Base-by-base conservation (phyloP, 768 basidiomycete species). In the Tulasnella calospora region DNA sequence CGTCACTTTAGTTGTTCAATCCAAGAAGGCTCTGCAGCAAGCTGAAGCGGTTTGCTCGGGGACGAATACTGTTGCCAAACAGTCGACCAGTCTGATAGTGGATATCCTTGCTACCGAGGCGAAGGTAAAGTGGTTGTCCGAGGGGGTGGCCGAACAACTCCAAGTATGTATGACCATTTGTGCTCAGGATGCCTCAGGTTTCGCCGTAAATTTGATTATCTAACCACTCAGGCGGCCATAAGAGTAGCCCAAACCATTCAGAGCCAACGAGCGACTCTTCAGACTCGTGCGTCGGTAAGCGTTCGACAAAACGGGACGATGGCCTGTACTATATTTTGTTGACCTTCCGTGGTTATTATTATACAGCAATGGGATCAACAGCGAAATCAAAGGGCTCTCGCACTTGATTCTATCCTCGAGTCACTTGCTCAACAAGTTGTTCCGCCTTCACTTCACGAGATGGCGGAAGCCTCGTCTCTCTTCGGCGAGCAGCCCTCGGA, bases 51-150 rank as follows among this genome's bases (percentile, higher is more conserved):
- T 95, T 7, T 95, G 94, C 82, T 89, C 88, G 1, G 87, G 86
- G 46, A 92, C 94, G 1, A 89, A 92, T 81, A 81, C 83, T 0
- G 84, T 91, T 30, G 89, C 92, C n/a, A 89, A 89, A 80, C 85
- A 87, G 61, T 93, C 94, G 3, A 89, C 92, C 0, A 89, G 90
- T 80, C 86, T 87, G 51, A 89, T 90, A 0, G 86, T 93, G 17
- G 92, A 94, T 81, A 89, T 94, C 4, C 87, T 95, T 8, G 91
- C 91, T 0, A 86, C 94, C 27, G 92, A 94, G 82, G 93, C 94
- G 40, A 93, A 91, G 84, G 90, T 94, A 10, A 87, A 88, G 74
- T 95, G 93, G 94, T 87, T 93, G 74, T 89, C 88, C 40, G 89
- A 91, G 40, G 92, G 91, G 21, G 90, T 94, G 33, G 82, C 90